Base-by-base conservation (phyloP, 2,329 filamentous ascomycete species). In the Calycina marina region DNA sequence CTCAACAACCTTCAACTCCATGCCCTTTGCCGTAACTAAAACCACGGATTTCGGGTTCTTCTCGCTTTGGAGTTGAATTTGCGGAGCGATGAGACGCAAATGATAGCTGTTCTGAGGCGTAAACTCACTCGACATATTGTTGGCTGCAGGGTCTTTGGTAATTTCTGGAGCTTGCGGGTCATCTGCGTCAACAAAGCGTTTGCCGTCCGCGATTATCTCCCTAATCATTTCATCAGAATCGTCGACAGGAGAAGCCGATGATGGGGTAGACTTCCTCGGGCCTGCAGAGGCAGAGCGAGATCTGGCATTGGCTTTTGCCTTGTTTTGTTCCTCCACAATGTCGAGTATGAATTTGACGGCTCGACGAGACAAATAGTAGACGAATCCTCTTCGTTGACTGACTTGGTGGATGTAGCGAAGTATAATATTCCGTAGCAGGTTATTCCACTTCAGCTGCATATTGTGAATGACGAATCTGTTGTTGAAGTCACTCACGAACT, bases 401-500 rank as follows among this genome's bases (percentile, higher is more conserved):
- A 93, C 90, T 61, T 98, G 90, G 51, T 98, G 90, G 41, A 90
- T 92, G 54, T 98, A 98, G 14, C 90, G 82, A 25, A 98, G 69
- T 30, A 98, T 90, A 48, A 94, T 94, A 51, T 98, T 96, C 37
- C 90, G 75, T 22, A 98, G 60, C 8, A 86, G 72, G 47, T 98
- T 98, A 60, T 93, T 96, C 90, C 90, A 98, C 56, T 98, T 98
- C 36, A 98, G 62, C 50, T 98, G 90, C 52, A 92, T 72, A 48
- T 98, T 98, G 62, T 98, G 90, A 32, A 98, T 80, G 46, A 96
- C 88, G 60, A 98, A 98, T 2, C 90, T 80, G 51, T 98, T 98
- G 53, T 92, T 90, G 63, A 94, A 98, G 52, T 96, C 86, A 54
- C 81, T 93, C 30, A 82, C 77, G 44, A 88, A 88, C 43, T 94